Evolutionary conservation across 768 basidiomycete species (phyloP), one percentile per base, ranked within the genome.

Genomic region (Austroboletus eburneus): DNA sequence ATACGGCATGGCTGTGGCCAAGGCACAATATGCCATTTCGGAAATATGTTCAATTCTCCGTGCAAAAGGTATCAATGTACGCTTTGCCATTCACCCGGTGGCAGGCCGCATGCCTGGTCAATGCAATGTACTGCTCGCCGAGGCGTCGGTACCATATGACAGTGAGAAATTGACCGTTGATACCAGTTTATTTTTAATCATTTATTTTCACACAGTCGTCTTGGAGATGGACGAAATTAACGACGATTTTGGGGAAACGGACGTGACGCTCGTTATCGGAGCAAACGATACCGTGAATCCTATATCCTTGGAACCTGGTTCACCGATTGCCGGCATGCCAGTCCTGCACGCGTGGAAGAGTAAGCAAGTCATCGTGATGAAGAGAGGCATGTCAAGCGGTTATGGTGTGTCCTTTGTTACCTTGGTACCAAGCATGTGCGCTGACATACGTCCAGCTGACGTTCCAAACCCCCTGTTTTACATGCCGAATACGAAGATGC

Each of bases 161-260:
- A 87, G 87, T 89, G 52, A 63, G 82, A 61, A n/a, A n/a, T n/a
- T n/a, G n/a, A n/a, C n/a, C n/a, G n/a, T n/a, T n/a, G n/a, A n/a
- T n/a, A n/a, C n/a, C n/a, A n/a, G n/a, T n/a, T n/a, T n/a, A n/a
- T n/a, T n/a, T n/a, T 30, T 20, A 24, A 49, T 37, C 17, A 3
- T 27, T 10, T 27, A 50, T 20, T 22, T 14, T 24, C 25, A 16
- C 27, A 22, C 55, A 91, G 90, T 92, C 54, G 89, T 92, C 33
- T 72, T 87, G 48, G 91, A 93, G 69, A 91, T 93, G 91, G 91
- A 93, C 50, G 91, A 93, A 67, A 92, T 93, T 70, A 92, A 93
- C 61, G 88, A 92, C 33, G 91, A 93, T 62, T 93, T 93, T 65
- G 72, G 74, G 43, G 87, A 89, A 29, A 93, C 91, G 0, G 91